These are phyloP conservation scores for Hapsidospora chrysogenum DNA, from an alignment of 495 filamentous ascomycete species.

Conservation along the genomic window DNA sequence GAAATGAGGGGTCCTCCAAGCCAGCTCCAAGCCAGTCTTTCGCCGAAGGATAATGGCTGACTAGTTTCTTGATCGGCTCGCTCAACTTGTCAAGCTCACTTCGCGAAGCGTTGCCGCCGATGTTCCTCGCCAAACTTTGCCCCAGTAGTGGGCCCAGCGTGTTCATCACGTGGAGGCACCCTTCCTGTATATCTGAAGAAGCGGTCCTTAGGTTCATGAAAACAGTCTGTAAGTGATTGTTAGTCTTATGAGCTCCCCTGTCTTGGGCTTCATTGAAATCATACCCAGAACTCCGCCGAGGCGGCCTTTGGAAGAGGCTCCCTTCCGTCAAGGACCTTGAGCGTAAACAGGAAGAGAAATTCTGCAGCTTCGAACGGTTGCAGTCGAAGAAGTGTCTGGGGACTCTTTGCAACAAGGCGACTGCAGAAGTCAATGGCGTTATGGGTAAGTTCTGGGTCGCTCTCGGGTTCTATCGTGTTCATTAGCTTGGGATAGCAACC, in stretches of 20 bases:
- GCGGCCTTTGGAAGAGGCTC: slow-evolving; percentile 71
- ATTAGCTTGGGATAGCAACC: background rate
- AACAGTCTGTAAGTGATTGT: too few relatives aligned
- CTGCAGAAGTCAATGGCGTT: slow-evolving; percentile 57
- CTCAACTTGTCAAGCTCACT: slow-evolving; percentile 62
- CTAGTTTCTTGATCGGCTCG: slow-evolving; percentile 62
- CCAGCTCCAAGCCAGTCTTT: slow-evolving; percentile 45
- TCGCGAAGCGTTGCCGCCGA: slow-evolving; percentile 56
- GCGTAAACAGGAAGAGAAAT: slow-evolving; percentile 59
- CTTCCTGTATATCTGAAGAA: too few relatives aligned
- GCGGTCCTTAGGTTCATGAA: too few relatives aligned
- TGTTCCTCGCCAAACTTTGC: slow-evolving; percentile 43
- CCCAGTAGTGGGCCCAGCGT: slow-evolving; percentile 43
- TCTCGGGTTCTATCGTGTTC: slow-evolving; percentile 29
- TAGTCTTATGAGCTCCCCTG: too few relatives aligned
- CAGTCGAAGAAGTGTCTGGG: slow-evolving; percentile 34
- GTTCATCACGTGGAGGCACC: slow-evolving; percentile 22
- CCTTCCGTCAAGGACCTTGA: slow-evolving; percentile 50
- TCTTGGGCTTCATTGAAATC: too few relatives aligned
- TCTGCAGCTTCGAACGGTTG: slow-evolving; percentile 36
- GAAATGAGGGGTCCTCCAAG: slow-evolving; percentile 33
- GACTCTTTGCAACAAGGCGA: slow-evolving; percentile 48
- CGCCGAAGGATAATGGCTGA: slow-evolving; percentile 44
- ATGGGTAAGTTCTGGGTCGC: slow-evolving; percentile 69
- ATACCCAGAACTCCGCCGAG: slow-evolving; percentile 68